Base-by-base conservation (phyloP, 176 grass and related monocot species). In the Cocos nucifera region DNA sequence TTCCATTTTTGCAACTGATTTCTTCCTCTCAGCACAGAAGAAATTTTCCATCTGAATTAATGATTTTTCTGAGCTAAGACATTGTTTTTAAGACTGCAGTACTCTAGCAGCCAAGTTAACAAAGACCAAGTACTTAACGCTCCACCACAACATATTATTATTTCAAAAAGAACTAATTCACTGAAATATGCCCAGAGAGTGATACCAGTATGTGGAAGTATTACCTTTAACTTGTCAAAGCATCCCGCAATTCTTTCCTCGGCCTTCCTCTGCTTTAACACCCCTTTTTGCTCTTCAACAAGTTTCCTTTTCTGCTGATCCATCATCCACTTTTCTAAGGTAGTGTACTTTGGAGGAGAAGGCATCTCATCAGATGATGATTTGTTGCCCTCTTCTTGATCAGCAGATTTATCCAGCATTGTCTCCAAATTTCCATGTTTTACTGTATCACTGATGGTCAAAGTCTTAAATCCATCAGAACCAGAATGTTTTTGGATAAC, bases 251-350 rank as follows among this genome's bases (percentile, higher is more conserved):
- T 92, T 61, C 76, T 85, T 64, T 78, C 56, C 30, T 85, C 76
- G 32, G 72, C 71, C 57, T 89, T 92, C 68, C 81, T 89, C 54
- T 79, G 76, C 52, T 73, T 81, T 63, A 56, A 59, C 64, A 48
- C 52, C 71, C 77, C 79, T 64, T 83, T 98, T 64, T 76, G 57
- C 63, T 69, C 73, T 67, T 83, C 93, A 66, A 62, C 77, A 70
- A 73, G 70, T 88, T 72, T 92, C 73, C 79, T 86, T 72, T 85
- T 98, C 29, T 83, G 81, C 75, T 86, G 74, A 75, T 98, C 82
- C 32, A 88, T 57, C 14, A 92, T 78, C 83, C 93, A 98, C 82
- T 92, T 98, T 61, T 98, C 93, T 25, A 73, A 83, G 24, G 83
- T 83, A 28, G 87, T 98, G 61, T 81, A 88, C 53, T 86, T 92